These are phyloP conservation scores for Pseudomonodictys pantanalensis DNA, from an alignment of 495 filamentous ascomycete genomes.

Conservation along the genomic window DNA sequence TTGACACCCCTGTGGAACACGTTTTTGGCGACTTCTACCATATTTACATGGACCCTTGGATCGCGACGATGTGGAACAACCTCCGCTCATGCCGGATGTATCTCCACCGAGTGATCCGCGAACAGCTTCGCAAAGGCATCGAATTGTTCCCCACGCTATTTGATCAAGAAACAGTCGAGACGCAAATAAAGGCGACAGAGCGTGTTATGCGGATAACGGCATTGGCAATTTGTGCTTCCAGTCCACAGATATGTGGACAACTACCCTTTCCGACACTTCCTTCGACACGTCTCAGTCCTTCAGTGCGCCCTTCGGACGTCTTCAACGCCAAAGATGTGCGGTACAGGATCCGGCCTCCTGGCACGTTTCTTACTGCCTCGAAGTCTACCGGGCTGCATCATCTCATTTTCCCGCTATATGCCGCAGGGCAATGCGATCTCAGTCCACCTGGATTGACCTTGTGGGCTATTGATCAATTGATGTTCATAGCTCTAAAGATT, in stretches of 20 bases:
- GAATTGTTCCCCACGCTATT: conserved; percentile 10
- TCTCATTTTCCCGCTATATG: conserved; percentile 16
- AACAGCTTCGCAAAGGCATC: conserved; percentile 9
- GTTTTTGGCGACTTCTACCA: conserved; percentile 18
- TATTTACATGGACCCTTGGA: conserved; percentile 25
- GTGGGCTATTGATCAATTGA: conserved; percentile 13
- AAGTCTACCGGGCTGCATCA: conserved; percentile 6
- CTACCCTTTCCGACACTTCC: conserved; percentile 13
- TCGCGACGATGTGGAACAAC: conserved; percentile 23
- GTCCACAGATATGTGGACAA: conserved; percentile 17
- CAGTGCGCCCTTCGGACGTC: neutral
- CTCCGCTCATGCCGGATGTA: conserved; percentile 9
- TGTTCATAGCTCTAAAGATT: conserved; percentile 4
- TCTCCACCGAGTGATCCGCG: conserved; percentile 17
- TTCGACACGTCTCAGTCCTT: too few relatives aligned
- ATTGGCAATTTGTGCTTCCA: conserved; percentile 4
- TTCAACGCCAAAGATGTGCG: conserved; percentile 6
- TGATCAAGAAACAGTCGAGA: neutral
- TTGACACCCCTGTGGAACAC: neutral
- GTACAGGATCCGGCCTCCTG: conserved; percentile 12
- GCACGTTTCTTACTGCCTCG: neutral
- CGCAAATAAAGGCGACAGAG: conserved; percentile 12
- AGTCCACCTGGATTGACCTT: neutral
- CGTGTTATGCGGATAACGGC: neutral
- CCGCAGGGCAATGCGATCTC: neutral